These are phyloP conservation scores for Nitzschia sp. DNA, from an alignment of 108 stramenopile genomes.

Conservation along the genomic window DNA sequence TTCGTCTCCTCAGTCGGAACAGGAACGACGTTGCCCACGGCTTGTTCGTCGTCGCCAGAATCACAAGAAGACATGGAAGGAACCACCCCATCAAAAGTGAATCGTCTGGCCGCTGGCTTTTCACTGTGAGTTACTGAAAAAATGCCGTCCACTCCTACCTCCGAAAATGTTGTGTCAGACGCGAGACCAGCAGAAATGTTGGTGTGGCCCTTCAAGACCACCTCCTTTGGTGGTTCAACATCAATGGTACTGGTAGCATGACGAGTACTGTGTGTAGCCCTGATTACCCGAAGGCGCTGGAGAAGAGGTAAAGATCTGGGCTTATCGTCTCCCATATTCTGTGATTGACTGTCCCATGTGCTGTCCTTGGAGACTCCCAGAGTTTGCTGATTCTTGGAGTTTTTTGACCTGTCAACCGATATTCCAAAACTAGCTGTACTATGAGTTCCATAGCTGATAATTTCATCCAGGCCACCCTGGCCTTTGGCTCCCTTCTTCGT, in stretches of 20 bases:
- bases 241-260: no score
- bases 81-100: conserved; percentile 20
- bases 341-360: no score
- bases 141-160: conserved; percentile 9
- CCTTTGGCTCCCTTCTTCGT: no score
- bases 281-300: conserved; percentile 1
- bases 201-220: background rate
- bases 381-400: no score
- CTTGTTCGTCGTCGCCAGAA: background rate
- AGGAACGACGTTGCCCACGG: no score
- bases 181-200: background rate
- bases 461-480: no score
- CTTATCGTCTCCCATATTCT: no score
- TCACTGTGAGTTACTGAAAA: background rate
- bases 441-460: no score
- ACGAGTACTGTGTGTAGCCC: background rate
- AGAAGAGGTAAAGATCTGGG: background rate
- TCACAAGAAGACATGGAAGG: conserved; percentile 14
- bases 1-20: no score
- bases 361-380: no score
- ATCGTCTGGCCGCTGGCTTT: background rate
- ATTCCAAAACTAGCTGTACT: no score
- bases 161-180: conserved; percentile 2
- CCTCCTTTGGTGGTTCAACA: conserved; percentile 7
- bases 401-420: no score